phyloP scores from a whole-genome alignment of 371 early-diverging fungal genomes.

The Furculomyces boomerangus region DNA sequence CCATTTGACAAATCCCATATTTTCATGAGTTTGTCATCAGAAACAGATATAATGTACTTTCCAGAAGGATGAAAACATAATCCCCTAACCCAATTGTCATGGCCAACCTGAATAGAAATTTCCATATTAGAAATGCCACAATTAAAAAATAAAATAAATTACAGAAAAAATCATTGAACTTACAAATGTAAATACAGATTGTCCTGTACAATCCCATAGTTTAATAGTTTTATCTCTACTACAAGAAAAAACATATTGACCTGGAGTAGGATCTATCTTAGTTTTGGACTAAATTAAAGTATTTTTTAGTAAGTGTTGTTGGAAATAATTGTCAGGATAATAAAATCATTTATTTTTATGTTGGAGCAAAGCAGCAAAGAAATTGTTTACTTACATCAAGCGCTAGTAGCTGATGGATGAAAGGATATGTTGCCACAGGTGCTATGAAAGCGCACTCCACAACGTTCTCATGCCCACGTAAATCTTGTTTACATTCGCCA shows the following conservation, averaged over 20 bases:
- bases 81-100: constrained; percentile 90
- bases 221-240: constrained; percentile 79
- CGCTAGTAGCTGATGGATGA: constrained; percentile 47
- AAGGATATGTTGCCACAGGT: constrained; percentile 41
- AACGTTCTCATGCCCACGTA: constrained; percentile 87
- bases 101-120: no score
- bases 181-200: constrained; percentile 49
- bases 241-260: constrained; percentile 58
- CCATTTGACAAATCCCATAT: constrained; percentile 80
- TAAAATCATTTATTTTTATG: not conserved
- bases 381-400: constrained; percentile 15
- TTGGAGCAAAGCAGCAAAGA: not conserved
- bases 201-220: constrained; percentile 60
- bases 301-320: not conserved
- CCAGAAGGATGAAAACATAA: constrained; percentile 65
- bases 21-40: constrained; percentile 73
- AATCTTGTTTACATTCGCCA: constrained; percentile 56
- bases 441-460: constrained; percentile 77
- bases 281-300: constrained; percentile 2
- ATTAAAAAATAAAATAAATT: not conserved
- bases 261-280: constrained; percentile 23
- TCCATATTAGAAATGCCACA: no score
- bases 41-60: constrained; percentile 53
- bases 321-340: not conserved
- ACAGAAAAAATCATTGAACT: not conserved